A percentile compares a stretch with the other conserved stretches of the same genome.
phyloP scores from a whole-genome alignment of 345 rosid genomes.

The Citrus sinensis region DNA sequence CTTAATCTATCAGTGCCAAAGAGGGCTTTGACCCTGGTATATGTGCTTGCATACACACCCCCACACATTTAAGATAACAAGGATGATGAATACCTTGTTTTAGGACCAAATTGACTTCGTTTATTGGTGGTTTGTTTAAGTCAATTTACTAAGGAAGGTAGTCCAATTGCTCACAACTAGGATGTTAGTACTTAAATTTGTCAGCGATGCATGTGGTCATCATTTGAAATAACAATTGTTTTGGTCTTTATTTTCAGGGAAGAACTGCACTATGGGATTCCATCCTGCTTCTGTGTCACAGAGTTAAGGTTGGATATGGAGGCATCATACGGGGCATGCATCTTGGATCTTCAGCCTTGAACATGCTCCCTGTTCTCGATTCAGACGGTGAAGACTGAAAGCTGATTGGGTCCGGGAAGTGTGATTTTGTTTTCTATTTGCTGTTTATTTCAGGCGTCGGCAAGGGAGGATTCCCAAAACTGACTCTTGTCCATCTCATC shows the following conservation, averaged over 20 bases:
- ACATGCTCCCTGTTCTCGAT: slow-evolving; percentile 70
- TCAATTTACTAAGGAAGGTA: neutral
- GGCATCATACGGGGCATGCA: slow-evolving; percentile 84
- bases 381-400: slow-evolving; percentile 49
- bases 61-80: neutral
- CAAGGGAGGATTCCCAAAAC: neutral
- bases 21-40: neutral
- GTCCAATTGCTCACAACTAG: neutral
- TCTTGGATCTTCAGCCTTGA: slow-evolving; percentile 79
- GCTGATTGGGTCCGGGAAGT: neutral
- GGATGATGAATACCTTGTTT: neutral
- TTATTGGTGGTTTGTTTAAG: neutral
- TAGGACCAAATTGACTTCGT: neutral
- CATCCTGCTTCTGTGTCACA: slow-evolving; percentile 68
- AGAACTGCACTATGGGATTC: slow-evolving; percentile 92
- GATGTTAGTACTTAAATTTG: neutral
- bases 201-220: neutral
- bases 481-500: neutral
- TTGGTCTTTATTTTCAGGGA: slow-evolving; percentile 53
- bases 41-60: neutral
- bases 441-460: neutral
- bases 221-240: neutral
- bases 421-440: neutral
- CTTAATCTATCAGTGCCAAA: neutral
- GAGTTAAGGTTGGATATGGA: slow-evolving; percentile 74